Conservation (phyloP, 1,139 yeast species). For the Lodderomyces oxycetoniae region DNA sequence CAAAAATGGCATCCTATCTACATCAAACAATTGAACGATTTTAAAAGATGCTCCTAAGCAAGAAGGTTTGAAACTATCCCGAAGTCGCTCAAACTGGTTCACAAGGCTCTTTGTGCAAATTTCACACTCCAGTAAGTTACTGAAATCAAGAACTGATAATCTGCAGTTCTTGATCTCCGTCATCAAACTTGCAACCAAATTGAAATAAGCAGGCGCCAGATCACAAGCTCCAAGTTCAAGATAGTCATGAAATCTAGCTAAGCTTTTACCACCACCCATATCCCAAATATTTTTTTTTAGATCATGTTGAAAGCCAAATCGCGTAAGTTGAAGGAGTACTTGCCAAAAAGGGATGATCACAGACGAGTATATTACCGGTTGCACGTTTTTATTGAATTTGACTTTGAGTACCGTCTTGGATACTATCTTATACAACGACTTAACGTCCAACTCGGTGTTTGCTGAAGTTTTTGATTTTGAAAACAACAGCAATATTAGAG, state of each 20-base stretch:
- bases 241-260: constrained; percentile 33
- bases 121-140: constrained; percentile 7
- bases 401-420: constrained; percentile 51
- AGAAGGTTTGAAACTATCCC: constrained; percentile 9
- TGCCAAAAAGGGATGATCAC: constrained; percentile 48
- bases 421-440: constrained; percentile 35
- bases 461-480: constrained; percentile 6
- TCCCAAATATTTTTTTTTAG: constrained; percentile 50
- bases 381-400: constrained; percentile 30
- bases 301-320: constrained; percentile 25
- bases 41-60: constrained; percentile 8
- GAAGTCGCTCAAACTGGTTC: constrained; percentile 7
- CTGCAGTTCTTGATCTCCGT: constrained; percentile 2
- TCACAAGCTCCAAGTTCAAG: constrained; percentile 50
- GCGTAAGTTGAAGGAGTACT: constrained; percentile 39
- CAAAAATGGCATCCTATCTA: constrained; percentile 1
- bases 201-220: constrained; percentile 48
- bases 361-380: constrained; percentile 35
- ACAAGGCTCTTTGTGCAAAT: constrained; percentile 6
- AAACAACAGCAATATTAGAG: constrained; percentile 25
- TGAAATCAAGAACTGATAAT: constrained; percentile 9
- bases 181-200: constrained; percentile 3
- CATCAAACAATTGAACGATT: constrained; percentile 5
- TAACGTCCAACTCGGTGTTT: not conserved
- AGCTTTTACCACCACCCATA: constrained; percentile 40